These are phyloP conservation scores for Plasmodium ovale DNA, from an alignment of 169 alveolate species.

Conservation along the genomic window DNA sequence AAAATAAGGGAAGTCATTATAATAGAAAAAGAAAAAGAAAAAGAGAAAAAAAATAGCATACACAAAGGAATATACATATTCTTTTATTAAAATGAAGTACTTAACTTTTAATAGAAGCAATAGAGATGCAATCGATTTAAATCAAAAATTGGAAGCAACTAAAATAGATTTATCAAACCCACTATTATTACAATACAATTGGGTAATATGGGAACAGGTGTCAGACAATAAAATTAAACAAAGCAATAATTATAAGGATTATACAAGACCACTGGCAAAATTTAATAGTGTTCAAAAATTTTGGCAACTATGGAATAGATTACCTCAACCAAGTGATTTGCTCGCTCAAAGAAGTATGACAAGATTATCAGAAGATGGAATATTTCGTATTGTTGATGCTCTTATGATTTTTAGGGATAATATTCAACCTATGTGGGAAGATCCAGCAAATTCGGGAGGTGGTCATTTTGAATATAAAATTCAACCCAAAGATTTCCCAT, in stretches of 20 bases:
- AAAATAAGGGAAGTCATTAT: too few relatives aligned
- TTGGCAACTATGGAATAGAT: conserved; percentile 87
- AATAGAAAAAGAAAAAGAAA: not conserved
- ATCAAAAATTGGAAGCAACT: conserved; percentile 65
- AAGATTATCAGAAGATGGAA: conserved; percentile 83
- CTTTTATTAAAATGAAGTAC: conserved; percentile 47
- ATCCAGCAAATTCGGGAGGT: conserved; percentile 87
- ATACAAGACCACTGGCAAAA: conserved; percentile 89
- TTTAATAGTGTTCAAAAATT: conserved; percentile 88
- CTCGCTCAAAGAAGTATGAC: conserved; percentile 80
- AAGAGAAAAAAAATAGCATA: not conserved
- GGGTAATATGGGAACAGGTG: conserved; percentile 91
- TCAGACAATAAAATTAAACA: conserved; percentile 81
- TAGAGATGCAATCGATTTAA: conserved; percentile 60
- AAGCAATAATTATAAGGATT: conserved; percentile 85
- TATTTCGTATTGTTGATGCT: conserved; percentile 85
- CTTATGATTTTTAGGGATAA: conserved; percentile 87
- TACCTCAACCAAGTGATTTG: conserved; percentile 87
- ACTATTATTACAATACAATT: conserved; percentile 85
- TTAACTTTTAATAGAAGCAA: conserved; percentile 62
- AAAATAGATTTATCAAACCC: conserved; percentile 72
- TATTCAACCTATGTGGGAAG: conserved; percentile 91
- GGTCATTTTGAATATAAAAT: conserved; percentile 89
- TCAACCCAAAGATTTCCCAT: conserved; percentile 84
- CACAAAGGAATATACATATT: not conserved